These are phyloP conservation scores for Annulohypoxylon bovei DNA, from an alignment of 495 filamentous ascomycete species.

Conservation along the genomic window DNA sequence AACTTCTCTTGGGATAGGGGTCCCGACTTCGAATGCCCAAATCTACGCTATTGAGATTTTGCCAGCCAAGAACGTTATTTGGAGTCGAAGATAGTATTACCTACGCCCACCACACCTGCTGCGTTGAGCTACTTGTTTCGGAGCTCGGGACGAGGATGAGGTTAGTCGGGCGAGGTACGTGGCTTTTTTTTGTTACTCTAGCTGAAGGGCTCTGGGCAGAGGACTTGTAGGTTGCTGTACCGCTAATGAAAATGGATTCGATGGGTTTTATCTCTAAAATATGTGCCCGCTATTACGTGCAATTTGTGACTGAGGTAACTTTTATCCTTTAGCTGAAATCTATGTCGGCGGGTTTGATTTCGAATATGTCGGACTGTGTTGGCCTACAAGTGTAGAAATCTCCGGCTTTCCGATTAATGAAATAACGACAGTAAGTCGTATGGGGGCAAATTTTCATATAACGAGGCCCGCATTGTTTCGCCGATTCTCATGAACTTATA, in stretches of 20 bases:
- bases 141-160: background rate
- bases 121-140: background rate
- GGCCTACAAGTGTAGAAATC: no score
- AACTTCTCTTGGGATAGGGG: background rate
- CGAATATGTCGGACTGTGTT: no score
- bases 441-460: no score
- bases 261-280: background rate
- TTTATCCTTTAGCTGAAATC: background rate
- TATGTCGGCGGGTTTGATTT: no score
- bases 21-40: background rate
- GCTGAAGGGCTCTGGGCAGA: background rate
- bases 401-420: no score
- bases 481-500: no score
- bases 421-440: no score
- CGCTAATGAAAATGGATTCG: constrained; percentile 20
- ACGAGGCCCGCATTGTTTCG: no score
- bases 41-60: background rate
- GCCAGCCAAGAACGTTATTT: background rate
- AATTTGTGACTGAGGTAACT: background rate
- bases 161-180: background rate
- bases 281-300: background rate
- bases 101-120: background rate
- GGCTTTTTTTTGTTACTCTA: constrained; percentile 5
- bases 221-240: constrained; percentile 12
- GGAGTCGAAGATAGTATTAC: constrained; percentile 27